Base-by-base conservation (phyloP, 2,329 filamentous ascomycete genomes). In the Aspergillus sp. region DNA sequence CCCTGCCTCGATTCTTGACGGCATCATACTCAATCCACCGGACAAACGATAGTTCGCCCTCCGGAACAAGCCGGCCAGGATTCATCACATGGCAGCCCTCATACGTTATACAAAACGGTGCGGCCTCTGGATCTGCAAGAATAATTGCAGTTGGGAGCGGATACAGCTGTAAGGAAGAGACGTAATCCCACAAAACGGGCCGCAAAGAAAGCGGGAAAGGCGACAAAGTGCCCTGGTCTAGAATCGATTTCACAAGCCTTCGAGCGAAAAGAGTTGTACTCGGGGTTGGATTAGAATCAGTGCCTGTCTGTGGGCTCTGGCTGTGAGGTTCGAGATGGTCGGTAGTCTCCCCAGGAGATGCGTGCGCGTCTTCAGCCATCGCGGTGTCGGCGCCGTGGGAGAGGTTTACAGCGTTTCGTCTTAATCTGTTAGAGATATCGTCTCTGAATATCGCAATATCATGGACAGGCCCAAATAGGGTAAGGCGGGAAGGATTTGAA, bases 51-150 rank as follows among this genome's bases (percentile, higher is more conserved):
- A 86, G 85, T 56, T 88, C 83, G 0, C 88, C 89, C 0, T 85
- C 80, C 0, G 91, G 87, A 23, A 96, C 83, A 53, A 99, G 76
- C 52, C 84, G 83, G 5, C 92, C 92, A 0, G 95, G 93, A 73
- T 99, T 99, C 85, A 99, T 88, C 36, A 97, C 93, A 78, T 95
- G 91, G 71, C 95, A 98, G 0, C 93, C 94, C 76, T 96, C 94
- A 71, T 98, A 98, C 13, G 91, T 96, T 65, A 97, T 81, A 57
- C 89, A 90, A 71, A 96, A 99, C 0, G 92, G 84, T 13, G 90
- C 88, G 8, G 89, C 88, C 44, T 93, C 91, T 0, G 89, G 82
- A 77, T 99, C 95, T 2, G 92, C 88, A 3, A 99, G 78, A 15
- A 96, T 86, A 70, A 98, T 81, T 0, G 90, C 87, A 19, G 91